These are phyloP conservation scores for Oemleria cerasiformis DNA, from an alignment of 306 rosid genomes.

Conservation along the genomic window DNA sequence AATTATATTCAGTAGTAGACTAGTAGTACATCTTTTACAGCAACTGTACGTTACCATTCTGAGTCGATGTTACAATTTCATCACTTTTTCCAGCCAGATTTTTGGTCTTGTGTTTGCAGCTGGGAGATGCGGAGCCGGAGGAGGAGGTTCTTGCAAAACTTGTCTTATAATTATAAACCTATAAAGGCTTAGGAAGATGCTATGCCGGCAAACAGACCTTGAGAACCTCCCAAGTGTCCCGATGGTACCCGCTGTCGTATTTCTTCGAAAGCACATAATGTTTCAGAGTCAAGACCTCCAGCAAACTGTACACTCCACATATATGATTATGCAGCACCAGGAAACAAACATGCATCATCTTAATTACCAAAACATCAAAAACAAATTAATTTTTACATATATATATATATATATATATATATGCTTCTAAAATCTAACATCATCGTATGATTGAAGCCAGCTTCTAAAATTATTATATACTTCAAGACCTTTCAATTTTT, in stretches of 20 bases:
- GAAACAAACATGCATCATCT: background rate
- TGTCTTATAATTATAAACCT: too few relatives aligned
- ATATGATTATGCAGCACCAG: background rate
- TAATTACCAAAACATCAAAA: too few relatives aligned
- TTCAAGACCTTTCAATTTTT: background rate
- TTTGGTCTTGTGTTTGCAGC: background rate
- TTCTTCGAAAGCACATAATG: constrained; percentile 78
- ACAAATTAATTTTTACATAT: too few relatives aligned
- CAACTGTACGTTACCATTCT: background rate
- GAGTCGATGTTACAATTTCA: background rate
- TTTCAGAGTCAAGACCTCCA: constrained; percentile 90
- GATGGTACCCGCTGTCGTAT: constrained; percentile 62
- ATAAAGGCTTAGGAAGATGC: constrained; percentile 43
- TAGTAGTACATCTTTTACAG: background rate
- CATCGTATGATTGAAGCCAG: background rate
- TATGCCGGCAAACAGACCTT: constrained; percentile 56
- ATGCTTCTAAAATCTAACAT: too few relatives aligned
- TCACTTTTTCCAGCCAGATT: background rate
- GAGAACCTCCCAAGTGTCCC: constrained; percentile 49
- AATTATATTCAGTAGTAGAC: background rate
- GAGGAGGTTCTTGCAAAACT: background rate
- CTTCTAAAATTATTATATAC: background rate
- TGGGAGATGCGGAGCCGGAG: background rate
- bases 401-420: too few relatives aligned
- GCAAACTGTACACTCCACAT: constrained; percentile 79